Conservation (phyloP, 2,329 filamentous ascomycete species). For the Venturia nashicola region DNA sequence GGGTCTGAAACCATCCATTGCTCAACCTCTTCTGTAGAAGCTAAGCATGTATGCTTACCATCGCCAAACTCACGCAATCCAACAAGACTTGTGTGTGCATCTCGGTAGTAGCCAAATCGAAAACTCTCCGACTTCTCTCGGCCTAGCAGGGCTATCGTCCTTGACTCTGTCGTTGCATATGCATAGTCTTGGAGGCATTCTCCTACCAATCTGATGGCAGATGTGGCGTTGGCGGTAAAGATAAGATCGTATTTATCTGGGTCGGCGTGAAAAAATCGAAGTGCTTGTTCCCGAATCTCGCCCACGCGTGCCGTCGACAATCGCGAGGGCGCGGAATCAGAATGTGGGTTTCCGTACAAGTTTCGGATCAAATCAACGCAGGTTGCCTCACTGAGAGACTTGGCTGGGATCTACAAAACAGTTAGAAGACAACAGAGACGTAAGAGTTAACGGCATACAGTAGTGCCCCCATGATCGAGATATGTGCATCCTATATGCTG, state of each 20-base stretch:
- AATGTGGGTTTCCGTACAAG: conserved; percentile 59
- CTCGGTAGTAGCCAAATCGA: conserved; percentile 49
- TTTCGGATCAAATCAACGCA: conserved; percentile 41
- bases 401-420: conserved; percentile 24
- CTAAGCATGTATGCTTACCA: conserved; percentile 24
- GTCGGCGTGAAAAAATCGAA: conserved; percentile 47
- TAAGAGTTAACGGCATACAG: not conserved
- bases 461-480: conserved; percentile 39
- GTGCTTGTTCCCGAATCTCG: conserved; percentile 38
- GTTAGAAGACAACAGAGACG: not conserved
- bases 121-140: conserved; percentile 21
- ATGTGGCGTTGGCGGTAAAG: conserved; percentile 50
- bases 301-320: conserved; percentile 46
- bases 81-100: conserved; percentile 48
- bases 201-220: conserved; percentile 49
- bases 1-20: conserved; percentile 30
- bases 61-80: conserved; percentile 22
- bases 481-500: conserved; percentile 27
- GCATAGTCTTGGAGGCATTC: conserved; percentile 45
- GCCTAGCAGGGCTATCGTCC: not conserved
- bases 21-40: conserved; percentile 27
- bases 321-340: conserved; percentile 46
- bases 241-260: conserved; percentile 48
- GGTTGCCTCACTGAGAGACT: conserved; percentile 45
- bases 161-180: conserved; percentile 21